Base-by-base conservation (phyloP, 805 yeast species). In the Blastobotrys peoriensis region DNA sequence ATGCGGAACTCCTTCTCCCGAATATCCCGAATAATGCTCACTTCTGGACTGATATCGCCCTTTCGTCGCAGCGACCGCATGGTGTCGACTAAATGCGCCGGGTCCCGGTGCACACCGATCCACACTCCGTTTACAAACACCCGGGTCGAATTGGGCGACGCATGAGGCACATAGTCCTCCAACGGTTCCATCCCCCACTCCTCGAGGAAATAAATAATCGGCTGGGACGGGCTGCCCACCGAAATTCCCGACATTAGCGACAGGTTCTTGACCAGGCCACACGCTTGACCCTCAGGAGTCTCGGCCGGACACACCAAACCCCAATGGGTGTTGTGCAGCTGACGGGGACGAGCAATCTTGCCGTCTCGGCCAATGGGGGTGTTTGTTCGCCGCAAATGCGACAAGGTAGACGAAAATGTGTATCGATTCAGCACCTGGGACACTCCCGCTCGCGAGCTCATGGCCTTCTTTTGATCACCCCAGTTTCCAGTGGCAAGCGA, bases 401-500 rank as follows among this genome's bases (percentile, higher is more conserved):
- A 93, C 60, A 93, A 73, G 2, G 99, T 93, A n/a, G 98, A 93
- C 1, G 98, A 87, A 66, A 93, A 93, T 4, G 99, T 93, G 69
- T 93, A 93, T 71, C 99, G 80, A 67, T 93, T 93, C 67, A 93
- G 76, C 54, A 93, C 98, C 73, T 93, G 98, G 21, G 98, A 91
- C 38, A 94, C 99, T 78, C 99, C 99, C 4, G 98, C 99, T 66
- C 96, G 83, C 16, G 97, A 82, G 50, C 93, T 81, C 98, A 93
- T 93, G 10, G 98, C 97, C 67, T 93, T 93, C 81, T 89, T 91
- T 66, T 93, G 99, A 68, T 93, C 99, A 72, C 99, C 98, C 99
- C 99, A 93, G 71, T 93, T 93, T 75, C 99, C 99, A 13, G 99
- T 93, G 44, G 99, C 99, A 61, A 93, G 75, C 33, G 98, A 93